phyloP scores from a whole-genome alignment of 176 grass and related monocot species.

The Oryza coarctata region DNA sequence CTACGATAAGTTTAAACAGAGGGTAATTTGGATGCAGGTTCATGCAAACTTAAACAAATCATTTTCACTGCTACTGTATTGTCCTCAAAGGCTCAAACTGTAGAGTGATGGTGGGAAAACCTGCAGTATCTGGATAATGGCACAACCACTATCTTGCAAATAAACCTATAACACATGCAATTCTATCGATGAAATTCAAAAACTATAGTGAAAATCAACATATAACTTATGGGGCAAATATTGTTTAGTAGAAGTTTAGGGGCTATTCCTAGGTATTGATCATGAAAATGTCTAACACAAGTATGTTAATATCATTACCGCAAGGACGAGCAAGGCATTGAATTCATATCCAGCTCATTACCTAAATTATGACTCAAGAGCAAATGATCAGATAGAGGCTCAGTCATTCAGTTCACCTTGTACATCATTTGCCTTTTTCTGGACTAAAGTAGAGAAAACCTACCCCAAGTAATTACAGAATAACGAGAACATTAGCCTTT shows the following conservation, averaged over 20 bases:
- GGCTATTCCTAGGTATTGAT: neutral
- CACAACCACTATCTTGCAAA: constrained; percentile 1
- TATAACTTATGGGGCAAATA: neutral
- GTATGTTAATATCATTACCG: neutral
- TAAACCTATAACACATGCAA: neutral
- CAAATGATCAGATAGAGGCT: neutral
- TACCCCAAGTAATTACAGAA: neutral
- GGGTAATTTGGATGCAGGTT: neutral
- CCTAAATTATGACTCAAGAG: neutral
- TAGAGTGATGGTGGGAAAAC: neutral
- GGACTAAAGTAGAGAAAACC: neutral
- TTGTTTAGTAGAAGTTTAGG: neutral
- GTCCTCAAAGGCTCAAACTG: neutral
- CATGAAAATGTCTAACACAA: constrained; percentile 15
- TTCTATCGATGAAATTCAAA: neutral
- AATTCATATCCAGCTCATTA: neutral
- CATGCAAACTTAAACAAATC: neutral
- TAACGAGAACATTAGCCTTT: neutral
- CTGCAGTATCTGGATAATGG: neutral
- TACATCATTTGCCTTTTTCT: neutral
- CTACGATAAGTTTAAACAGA: too few relatives aligned
- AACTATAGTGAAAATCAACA: neutral
- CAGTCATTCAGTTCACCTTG: neutral
- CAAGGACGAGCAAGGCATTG: neutral
- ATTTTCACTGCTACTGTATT: neutral